Base-by-base conservation (phyloP, 192 early-diverging fungal species). In the Rhizophlyctis rosea region DNA sequence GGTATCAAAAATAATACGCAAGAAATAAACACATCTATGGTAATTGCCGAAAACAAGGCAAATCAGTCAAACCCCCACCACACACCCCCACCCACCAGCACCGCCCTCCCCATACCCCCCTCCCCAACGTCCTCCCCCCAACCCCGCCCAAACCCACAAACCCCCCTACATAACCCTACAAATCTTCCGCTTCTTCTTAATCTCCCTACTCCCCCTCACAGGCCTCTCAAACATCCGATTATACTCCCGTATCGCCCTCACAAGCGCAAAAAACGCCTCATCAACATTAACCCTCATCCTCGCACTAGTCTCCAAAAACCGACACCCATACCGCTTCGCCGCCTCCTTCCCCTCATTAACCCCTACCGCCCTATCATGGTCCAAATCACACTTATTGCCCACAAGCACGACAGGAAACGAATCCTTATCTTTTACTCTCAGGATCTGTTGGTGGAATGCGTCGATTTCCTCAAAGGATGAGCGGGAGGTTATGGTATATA, bases 211-310 rank as follows among this genome's bases (percentile, higher is more conserved):
- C n/a, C n/a, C n/a, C n/a, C n/a, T n/a, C n/a, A n/a, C n/a, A n/a
- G n/a, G n/a, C n/a, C n/a, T n/a, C n/a, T n/a, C n/a, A n/a, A n/a
- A n/a, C n/a, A n/a, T n/a, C n/a, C n/a, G n/a, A n/a, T n/a, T n/a
- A n/a, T n/a, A 44, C 39, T 73, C 71, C 14, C 90, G 82, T 54
- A 94, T 93, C 57, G 90, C 87, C 28, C 87, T 80, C 29, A 95
- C 92, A 28, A 94, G 83, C 27, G 81, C 78, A 63, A 83, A 87
- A 68, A 92, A 95, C 0, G 87, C 81, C 47, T 94, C 92, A 54
- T 94, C 91, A 11, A 95, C 91, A 70, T 92, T 93, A 31, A 91
- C 85, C 54, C 86, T 78, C 50, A 82, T 79, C 70, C 91, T 90
- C 48, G 93, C 92, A 47, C 86, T 88, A 2, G 91, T 89, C 70